Evolutionary conservation across 2,329 filamentous ascomycete genomes (phyloP).

Genomic region (Aureobasidium sp.): DNA sequence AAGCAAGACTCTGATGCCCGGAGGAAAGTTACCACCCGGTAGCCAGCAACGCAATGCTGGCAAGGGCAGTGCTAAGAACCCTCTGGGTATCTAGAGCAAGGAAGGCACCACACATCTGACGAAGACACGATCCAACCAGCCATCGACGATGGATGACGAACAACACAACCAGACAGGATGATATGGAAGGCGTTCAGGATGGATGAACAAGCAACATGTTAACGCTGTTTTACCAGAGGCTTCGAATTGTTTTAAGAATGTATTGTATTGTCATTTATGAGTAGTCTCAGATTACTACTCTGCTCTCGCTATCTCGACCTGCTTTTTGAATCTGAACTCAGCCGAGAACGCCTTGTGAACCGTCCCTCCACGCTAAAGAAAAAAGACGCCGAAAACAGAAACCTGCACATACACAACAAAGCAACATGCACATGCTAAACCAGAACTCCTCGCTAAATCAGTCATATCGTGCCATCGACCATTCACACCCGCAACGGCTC

Average conservation of each 20-base stretch:
- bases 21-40: conserved; percentile 15
- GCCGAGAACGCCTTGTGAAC: not conserved
- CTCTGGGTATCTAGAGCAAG: conserved; percentile 29
- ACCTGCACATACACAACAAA: not conserved
- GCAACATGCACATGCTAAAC: conserved; percentile 3
- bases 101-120: not conserved
- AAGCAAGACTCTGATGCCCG: conserved; percentile 21
- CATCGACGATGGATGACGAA: not conserved
- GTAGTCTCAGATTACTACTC: not conserved
- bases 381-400: not conserved
- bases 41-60: conserved; percentile 21
- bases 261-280: not conserved
- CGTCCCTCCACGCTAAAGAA: not conserved
- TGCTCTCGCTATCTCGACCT: not conserved
- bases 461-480: not conserved
- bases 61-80: conserved; percentile 32
- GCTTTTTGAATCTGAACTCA: not conserved
- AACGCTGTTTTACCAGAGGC: not conserved
- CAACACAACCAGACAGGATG: not conserved
- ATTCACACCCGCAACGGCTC: not conserved
- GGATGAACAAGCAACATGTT: not conserved
- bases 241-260: not conserved
- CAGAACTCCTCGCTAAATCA: conserved; percentile 9
- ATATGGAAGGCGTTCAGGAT: not conserved
- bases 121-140: not conserved